Evolutionary conservation across 2,329 filamentous ascomycete genomes (phyloP).

Genomic region (Malbranchea zuffiana): DNA sequence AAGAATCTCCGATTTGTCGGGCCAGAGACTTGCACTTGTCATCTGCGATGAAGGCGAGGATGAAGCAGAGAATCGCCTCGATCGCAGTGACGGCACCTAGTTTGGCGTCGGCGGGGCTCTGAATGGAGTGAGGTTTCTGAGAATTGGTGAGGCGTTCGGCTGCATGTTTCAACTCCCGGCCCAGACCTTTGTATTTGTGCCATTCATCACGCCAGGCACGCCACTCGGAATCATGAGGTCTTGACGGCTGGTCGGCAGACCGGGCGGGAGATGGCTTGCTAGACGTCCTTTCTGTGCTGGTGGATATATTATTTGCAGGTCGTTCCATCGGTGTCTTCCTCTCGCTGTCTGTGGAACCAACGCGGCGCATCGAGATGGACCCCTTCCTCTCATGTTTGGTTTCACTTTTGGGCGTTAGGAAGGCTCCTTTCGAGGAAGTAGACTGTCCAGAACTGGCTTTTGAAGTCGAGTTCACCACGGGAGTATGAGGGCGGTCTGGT

Average conservation of each 20-base stretch:
- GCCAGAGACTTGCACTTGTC: conserved; percentile 29
- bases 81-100: conserved; percentile 31
- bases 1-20: conserved; percentile 30
- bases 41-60: conserved; percentile 37
- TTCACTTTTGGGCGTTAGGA: conserved; percentile 36
- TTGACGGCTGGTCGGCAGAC: conserved; percentile 16
- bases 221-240: conserved; percentile 26
- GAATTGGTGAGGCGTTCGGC: conserved; percentile 27
- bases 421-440: conserved; percentile 19
- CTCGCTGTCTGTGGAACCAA: conserved; percentile 32
- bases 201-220: conserved; percentile 36
- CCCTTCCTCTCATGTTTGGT: conserved; percentile 18
- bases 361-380: conserved; percentile 27
- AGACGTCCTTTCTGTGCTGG: conserved; percentile 16
- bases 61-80: conserved; percentile 39
- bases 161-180: conserved; percentile 38
- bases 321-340: conserved; percentile 29
- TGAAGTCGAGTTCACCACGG: conserved; percentile 22
- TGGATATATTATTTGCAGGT: conserved; percentile 19
- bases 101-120: conserved; percentile 23
- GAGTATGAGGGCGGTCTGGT: conserved; percentile 30
- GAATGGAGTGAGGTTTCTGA: conserved; percentile 18
- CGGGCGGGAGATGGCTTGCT: conserved; percentile 23
- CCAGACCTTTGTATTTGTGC: conserved; percentile 33
- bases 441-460: conserved; percentile 23